phyloP scores from a whole-genome alignment of 2,329 filamentous ascomycete genomes.

The Daldinia sp. region DNA sequence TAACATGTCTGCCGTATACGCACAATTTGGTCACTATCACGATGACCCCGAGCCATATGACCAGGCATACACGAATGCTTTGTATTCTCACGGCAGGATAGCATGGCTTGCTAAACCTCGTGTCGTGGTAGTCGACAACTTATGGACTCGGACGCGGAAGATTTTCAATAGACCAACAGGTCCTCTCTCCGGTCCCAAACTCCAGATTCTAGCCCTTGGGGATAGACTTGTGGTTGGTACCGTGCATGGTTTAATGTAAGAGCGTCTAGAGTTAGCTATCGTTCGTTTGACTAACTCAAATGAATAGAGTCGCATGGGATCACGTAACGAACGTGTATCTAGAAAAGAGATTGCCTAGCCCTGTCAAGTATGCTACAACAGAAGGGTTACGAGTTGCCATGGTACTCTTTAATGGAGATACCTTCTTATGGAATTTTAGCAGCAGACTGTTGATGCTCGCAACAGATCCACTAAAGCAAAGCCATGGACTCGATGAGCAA shows the following conservation, averaged over 20 bases:
- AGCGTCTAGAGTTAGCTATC: neutral
- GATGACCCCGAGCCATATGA: constrained; percentile 2
- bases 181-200: constrained; percentile 15
- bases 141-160: constrained; percentile 41
- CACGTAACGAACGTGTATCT: constrained; percentile 33
- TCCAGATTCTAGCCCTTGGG: constrained; percentile 41
- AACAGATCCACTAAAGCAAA: constrained; percentile 17
- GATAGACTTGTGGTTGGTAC: constrained; percentile 41
- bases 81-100: constrained; percentile 43
- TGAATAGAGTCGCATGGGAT: constrained; percentile 46
- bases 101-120: constrained; percentile 33
- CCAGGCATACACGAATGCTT: neutral
- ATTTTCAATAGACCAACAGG: constrained; percentile 37
- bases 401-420: constrained; percentile 37
- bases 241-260: constrained; percentile 42
- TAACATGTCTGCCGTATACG: constrained; percentile 15
- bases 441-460: constrained; percentile 28
- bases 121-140: constrained; percentile 40
- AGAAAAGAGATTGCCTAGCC: constrained; percentile 41
- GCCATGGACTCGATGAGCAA: neutral
- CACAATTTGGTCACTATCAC: constrained; percentile 7
- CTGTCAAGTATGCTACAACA: constrained; percentile 26
- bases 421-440: constrained; percentile 44
- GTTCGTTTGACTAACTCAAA: constrained; percentile 24
- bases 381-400: constrained; percentile 36